A percentile compares a stretch with the other conserved stretches of the same genome.
phyloP scores from a whole-genome alignment of 139 green algal genomes.

The Limnomonas spitsbergensis region DNA sequence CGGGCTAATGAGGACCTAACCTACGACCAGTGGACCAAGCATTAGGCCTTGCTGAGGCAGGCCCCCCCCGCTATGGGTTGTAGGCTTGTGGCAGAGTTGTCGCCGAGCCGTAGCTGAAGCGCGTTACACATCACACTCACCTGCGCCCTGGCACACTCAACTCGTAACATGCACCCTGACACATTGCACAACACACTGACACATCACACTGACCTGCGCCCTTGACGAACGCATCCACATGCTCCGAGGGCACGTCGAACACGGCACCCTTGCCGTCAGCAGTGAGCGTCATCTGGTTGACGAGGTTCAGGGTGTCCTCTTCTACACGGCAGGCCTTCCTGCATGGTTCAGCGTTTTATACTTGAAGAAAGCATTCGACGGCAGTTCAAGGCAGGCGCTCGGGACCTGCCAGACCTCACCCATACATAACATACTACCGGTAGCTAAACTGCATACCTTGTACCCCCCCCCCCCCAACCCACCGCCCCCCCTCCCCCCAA shows the following conservation, averaged over 20 bases:
- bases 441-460: too few species aligned
- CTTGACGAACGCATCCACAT: slow-evolving; percentile 3
- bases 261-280: slow-evolving; percentile 12
- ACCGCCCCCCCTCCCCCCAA: background rate
- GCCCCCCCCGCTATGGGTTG: too few species aligned
- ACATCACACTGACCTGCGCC: background rate
- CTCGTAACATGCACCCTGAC: background rate
- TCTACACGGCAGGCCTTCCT: slow-evolving; percentile 2
- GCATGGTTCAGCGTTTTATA: background rate
- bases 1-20: too few species aligned
- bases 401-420: background rate
- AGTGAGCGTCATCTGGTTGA: slow-evolving; percentile 1
- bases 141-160: background rate
- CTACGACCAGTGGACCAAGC: too few species aligned
- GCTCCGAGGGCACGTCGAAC: slow-evolving; percentile 10
- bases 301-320: background rate
- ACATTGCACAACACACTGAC: background rate
- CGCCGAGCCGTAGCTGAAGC: too few species aligned
- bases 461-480: background rate
- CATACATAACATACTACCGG: background rate
- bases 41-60: too few species aligned
- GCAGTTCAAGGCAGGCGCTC: background rate
- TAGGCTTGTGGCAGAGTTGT: too few species aligned
- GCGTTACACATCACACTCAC: background rate
- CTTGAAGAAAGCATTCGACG: background rate